Evolutionary conservation across 2,329 filamentous ascomycete species (phyloP).

Genomic region (Spiromastix sp.): DNA sequence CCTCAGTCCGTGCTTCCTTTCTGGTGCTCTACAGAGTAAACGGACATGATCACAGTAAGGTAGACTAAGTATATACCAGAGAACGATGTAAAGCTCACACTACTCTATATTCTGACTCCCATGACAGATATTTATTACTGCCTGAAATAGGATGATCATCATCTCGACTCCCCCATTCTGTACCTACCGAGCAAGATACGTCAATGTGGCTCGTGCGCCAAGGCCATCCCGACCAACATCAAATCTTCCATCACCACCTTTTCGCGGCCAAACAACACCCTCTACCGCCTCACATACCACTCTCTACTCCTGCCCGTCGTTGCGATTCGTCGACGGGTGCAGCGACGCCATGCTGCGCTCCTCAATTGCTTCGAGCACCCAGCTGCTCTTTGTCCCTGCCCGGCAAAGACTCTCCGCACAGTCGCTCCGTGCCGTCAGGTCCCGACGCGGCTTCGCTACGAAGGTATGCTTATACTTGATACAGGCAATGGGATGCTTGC

Average conservation of each 20-base stretch:
- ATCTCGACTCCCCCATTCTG: too few relatives aligned
- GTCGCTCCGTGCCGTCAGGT: slow-evolving; percentile 28
- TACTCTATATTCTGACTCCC: too few relatives aligned
- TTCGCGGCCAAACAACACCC: slow-evolving; percentile 14
- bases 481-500: too few relatives aligned
- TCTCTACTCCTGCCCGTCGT: slow-evolving; percentile 15
- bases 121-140: too few relatives aligned
- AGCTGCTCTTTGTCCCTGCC: slow-evolving; percentile 29
- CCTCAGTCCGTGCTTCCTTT: too few relatives aligned
- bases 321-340: too few relatives aligned
- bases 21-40: too few relatives aligned
- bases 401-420: slow-evolving; percentile 28
- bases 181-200: too few relatives aligned
- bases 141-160: too few relatives aligned
- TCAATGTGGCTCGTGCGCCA: slow-evolving; percentile 3
- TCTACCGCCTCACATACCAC: slow-evolving; percentile 15
- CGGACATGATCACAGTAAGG: too few relatives aligned
- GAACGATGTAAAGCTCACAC: too few relatives aligned
- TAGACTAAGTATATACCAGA: too few relatives aligned
- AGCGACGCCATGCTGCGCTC: slow-evolving; percentile 48
- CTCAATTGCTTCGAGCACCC: slow-evolving; percentile 39
- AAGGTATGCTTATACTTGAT: slow-evolving; percentile 31
- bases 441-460: slow-evolving; percentile 19
- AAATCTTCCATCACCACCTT: slow-evolving; percentile 16
- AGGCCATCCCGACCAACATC: slow-evolving; percentile 16